Evolutionary conservation across 1,284 basidiomycete genomes (phyloP).

Genomic region (Marasmius fiardii): DNA sequence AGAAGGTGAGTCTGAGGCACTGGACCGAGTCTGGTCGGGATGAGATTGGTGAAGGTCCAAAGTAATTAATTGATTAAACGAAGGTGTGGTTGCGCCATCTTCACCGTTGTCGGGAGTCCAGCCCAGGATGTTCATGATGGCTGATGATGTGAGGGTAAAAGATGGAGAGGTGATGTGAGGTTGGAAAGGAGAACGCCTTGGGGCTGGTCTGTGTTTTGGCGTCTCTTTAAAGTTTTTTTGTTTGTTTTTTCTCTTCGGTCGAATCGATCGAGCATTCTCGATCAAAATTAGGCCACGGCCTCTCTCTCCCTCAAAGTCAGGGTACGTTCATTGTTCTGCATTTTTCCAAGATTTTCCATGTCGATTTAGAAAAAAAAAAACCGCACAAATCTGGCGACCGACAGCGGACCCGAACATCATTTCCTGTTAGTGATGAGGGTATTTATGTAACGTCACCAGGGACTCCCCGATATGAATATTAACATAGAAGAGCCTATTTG

Average conservation of each 20-base stretch:
- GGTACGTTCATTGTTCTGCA: too few species aligned
- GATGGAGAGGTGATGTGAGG: background rate
- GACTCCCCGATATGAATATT: too few species aligned
- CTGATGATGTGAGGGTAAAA: background rate
- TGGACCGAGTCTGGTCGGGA: background rate
- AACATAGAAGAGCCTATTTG: background rate
- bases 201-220: background rate
- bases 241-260: background rate
- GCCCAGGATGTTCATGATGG: slow-evolving; percentile 1
- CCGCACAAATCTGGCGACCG: too few species aligned
- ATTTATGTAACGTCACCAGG: too few species aligned
- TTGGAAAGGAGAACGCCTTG: background rate
- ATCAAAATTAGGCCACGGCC: too few species aligned
- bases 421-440: too few species aligned
- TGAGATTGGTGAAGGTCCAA: background rate
- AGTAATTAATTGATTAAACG: background rate
- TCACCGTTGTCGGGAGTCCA: background rate
- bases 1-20: background rate
- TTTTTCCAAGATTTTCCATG: too few species aligned
- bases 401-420: too few species aligned
- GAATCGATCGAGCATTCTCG: background rate
- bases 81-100: background rate
- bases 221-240: background rate
- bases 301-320: background rate
- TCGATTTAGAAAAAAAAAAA: too few species aligned